These are phyloP conservation scores for Xerocomus spinulosus DNA, from an alignment of 768 basidiomycete species.

Conservation along the genomic window DNA sequence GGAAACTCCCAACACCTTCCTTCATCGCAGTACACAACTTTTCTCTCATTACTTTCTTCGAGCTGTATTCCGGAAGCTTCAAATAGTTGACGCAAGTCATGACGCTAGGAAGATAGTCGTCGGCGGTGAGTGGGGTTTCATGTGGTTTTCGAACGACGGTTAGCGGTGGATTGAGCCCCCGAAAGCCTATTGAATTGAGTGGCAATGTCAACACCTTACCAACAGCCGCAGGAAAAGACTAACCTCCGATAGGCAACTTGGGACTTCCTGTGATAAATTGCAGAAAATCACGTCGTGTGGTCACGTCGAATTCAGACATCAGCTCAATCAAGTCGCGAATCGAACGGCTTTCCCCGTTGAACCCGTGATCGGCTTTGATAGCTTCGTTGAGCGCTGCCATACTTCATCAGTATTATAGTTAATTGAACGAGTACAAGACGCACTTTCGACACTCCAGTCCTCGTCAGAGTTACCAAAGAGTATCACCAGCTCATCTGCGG, in stretches of 20 bases:
- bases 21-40: conserved; percentile 82
- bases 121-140: conserved; percentile 83
- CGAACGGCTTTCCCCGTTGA: conserved; percentile 89
- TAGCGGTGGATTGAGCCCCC: conserved; percentile 86
- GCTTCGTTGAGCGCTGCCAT: conserved; percentile 76
- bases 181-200: conserved; percentile 61
- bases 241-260: conserved; percentile 92
- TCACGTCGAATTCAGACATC: conserved; percentile 73
- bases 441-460: conserved; percentile 92
- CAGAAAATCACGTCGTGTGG: conserved; percentile 78
- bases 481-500: conserved; percentile 92
- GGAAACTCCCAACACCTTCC: conserved; percentile 96
- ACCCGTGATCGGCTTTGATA: conserved; percentile 96
- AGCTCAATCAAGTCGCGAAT: conserved; percentile 85
- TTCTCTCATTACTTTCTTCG: conserved; percentile 77
- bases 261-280: conserved; percentile 99
- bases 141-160: conserved; percentile 98
- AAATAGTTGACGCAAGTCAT: conserved; percentile 99
- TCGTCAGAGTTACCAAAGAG: conserved; percentile 97
- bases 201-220: neutral
- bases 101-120: conserved; percentile 93
- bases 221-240: conserved; percentile 23
- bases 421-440: conserved; percentile 26
- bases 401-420: neutral
- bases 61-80: conserved; percentile 94